Base-by-base conservation (phyloP, 371 early-diverging fungal genomes). In the Dinochytrium kinnereticum region DNA sequence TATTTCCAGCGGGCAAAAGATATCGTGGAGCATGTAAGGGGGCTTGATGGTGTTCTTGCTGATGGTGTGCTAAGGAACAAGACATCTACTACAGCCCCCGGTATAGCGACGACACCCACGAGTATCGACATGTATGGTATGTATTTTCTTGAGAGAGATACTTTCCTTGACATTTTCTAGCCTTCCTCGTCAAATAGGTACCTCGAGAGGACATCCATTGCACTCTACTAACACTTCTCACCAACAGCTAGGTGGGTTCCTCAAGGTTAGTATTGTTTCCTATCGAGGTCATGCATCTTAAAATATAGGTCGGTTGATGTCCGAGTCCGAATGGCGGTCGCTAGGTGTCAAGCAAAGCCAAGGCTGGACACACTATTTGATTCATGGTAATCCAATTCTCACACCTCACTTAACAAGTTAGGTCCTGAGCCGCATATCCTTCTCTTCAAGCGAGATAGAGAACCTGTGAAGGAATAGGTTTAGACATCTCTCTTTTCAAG, bases 371-470 rank as follows among this genome's bases (percentile, higher is more conserved):
- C 79, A 79, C 55, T 79, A 79, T 53, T 36, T 73, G 74, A 64
- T 79, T 31, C 76, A 76, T 39, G 40, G 70, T 70, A 37, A n/a
- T 28, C 15, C 30, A 37, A 59, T 21, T 31, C 2, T 3, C 19
- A 7, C 51, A 26, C 7, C 31, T 33, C 2, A 2, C 2, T 21
- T 51, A 7, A 49, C 34, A 15, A 7, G 13, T 7, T 28, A 74
- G 80, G 39, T n/a, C 95, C 95, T 26, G 95, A 95, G 78, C 95
- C 95, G 0, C 94, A 95, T 73, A 90, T 95, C 30, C 84, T 95
- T 36, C 79, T 95, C 28, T 95, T 95, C 80, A 90, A 88, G 77
- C 85, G 94, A 53, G 89, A 90, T 72, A 91, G 85, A 72, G 84
- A 87, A 19, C 39, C 44, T 13, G 37, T 17, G 36, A 61, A 13